phyloP scores from a whole-genome alignment of 1,284 basidiomycete species.

The Tylopilus microsporus region DNA sequence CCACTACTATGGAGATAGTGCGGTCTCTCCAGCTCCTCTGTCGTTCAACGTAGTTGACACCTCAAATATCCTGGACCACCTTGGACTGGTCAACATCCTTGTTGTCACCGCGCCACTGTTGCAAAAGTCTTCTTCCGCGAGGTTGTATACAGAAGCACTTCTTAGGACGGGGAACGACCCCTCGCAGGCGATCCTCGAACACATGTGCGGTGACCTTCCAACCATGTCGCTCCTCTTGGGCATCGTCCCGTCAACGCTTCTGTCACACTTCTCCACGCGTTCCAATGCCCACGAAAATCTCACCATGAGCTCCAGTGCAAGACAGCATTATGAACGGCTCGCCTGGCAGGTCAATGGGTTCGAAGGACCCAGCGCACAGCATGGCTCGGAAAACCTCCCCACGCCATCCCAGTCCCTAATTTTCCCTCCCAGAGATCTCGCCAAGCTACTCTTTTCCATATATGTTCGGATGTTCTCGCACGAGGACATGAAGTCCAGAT shows the following conservation, averaged over 20 bases:
- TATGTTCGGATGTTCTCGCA: constrained; percentile 45
- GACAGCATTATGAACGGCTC: constrained; percentile 41
- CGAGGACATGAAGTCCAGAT: constrained; percentile 7
- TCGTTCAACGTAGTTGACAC: constrained; percentile 52
- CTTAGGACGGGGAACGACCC: constrained; percentile 28
- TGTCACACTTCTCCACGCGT: constrained; percentile 38
- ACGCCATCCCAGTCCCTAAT: constrained; percentile 17
- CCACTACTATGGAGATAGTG: constrained; percentile 30
- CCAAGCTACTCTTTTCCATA: constrained; percentile 39
- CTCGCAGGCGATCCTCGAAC: constrained; percentile 32
- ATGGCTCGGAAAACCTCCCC: too few species aligned
- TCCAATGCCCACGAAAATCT: constrained; percentile 42
- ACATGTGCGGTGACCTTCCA: constrained; percentile 36
- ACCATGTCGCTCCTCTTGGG: constrained; percentile 41
- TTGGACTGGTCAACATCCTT: constrained; percentile 48
- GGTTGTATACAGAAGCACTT: constrained; percentile 44
- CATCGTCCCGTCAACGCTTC: constrained; percentile 37
- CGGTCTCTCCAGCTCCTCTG: constrained; percentile 30
- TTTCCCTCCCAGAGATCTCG: constrained; percentile 33
- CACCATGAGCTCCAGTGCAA: neutral
- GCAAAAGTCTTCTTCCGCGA: constrained; percentile 22
- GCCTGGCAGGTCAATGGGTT: constrained; percentile 38
- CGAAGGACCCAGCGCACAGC: neutral
- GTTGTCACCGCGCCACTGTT: constrained; percentile 38
- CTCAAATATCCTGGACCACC: constrained; percentile 46